Evolutionary conservation across 176 grass and related monocot genomes (phyloP).

Genomic region (Bothriochloa decipiens): DNA sequence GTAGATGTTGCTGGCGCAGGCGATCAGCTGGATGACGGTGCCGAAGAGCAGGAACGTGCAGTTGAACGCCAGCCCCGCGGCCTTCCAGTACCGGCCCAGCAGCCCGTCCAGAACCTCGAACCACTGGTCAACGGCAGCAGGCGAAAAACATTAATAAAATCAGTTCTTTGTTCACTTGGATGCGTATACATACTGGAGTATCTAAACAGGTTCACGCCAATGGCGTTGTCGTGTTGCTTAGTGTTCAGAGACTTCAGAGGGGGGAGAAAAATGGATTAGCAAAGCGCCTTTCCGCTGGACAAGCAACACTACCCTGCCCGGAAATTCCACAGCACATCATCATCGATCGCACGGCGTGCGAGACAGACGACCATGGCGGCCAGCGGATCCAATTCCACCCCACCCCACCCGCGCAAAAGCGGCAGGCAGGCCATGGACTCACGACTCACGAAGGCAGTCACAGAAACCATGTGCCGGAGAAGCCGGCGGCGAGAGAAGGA

Average conservation of each 20-base stretch:
- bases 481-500: background rate
- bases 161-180: background rate
- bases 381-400: constrained; percentile 29
- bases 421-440: background rate
- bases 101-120: constrained; percentile 65
- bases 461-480: background rate
- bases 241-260: background rate
- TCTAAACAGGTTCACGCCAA: constrained; percentile 26
- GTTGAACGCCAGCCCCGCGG: constrained; percentile 55
- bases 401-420: background rate
- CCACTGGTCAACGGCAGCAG: constrained; percentile 38
- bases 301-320: constrained; percentile 23
- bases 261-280: background rate
- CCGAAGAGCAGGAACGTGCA: constrained; percentile 74
- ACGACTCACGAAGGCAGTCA: background rate
- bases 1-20: constrained; percentile 68
- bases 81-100: constrained; percentile 59
- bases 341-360: constrained; percentile 16
- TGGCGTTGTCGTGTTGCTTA: constrained; percentile 46
- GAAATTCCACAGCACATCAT: constrained; percentile 22
- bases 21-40: constrained; percentile 67
- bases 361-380: background rate
- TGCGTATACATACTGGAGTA: background rate
- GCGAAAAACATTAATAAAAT: background rate
- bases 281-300: constrained; percentile 18